Base-by-base conservation (phyloP, 371 early-diverging fungal genomes). In the Paraphysoderma sedebokerense region DNA sequence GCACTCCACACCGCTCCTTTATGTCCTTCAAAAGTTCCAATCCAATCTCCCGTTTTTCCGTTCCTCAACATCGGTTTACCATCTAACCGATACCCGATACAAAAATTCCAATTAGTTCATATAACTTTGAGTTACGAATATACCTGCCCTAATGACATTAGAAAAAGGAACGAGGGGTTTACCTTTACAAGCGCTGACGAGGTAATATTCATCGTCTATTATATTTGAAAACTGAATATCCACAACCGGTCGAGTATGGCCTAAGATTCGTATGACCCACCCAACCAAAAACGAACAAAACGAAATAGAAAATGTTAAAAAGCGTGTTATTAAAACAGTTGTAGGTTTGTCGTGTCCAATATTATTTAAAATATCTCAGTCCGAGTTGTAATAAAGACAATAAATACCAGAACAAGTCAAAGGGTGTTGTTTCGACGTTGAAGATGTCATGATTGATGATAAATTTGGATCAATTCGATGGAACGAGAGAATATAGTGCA, bases 1-100 rank as follows among this genome's bases (percentile, higher is more conserved):
- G 89, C 83, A 52, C 78, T 77, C 89, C 89, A 85, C 0, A 88
- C 87, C 4, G 86, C 87, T 31, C 86, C 87, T 61, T 88, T 85
- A 58, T 88, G 89, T 15, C 86, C 87, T 50, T 74, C 53, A 50
- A 86, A 85, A 8, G 82, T 83, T 5, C 89, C 89, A 47, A 86
- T 79, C 87, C 87, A 88, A 58, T 88, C 87, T 34, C 89, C 89
- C 1, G 89, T 88, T 28, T 70, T 65, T 15, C 89, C 89, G 50
- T 82, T 78, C 48, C 87, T 69, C 44, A 88, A 60, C 68, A 85
- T 85, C 2, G 89, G 86, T 52, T 81, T 81, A 29, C 82, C 78
- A 61, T 88, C 89, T 85, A 47, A 20, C 29, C 11, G 38, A 33
- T 22, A 42, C 27, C 41, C 17, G 32, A 30, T 19, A 34, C 47